Evolutionary conservation across 1,284 basidiomycete species (phyloP), one percentile per base, ranked within the genome.

Genomic region (Leccinum solheimii): DNA sequence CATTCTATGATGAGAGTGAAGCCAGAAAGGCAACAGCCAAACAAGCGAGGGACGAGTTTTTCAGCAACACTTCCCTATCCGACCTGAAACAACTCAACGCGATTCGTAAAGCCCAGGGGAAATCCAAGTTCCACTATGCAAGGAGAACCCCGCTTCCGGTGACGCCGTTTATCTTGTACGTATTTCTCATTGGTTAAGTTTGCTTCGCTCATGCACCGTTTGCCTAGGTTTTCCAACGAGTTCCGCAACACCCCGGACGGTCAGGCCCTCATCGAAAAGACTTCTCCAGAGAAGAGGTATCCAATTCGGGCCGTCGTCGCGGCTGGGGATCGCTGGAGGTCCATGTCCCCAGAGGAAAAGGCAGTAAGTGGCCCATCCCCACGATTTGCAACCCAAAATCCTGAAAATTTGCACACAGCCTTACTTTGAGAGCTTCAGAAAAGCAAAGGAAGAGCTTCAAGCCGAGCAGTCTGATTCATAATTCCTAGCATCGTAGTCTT

Each of bases 401-500:
- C 56, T 69, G 19, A 70, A 30, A 5, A 34, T 8, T 21, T n/a
- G 13, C 26, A 3, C 10, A n/a, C 21, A 70, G 69, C 69, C 72
- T 23, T 71, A 74, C 43, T 49, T 58, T 1, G 72, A 71, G 59
- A 64, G 27, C n/a, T 64, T 10, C 51, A 45, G 1, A 45, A 62
- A 71, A 56, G 67, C 53, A 19, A 69, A 55, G 49, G 62, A 68
- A 55, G 67, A 68, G 16, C 48, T 56, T 16, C 50, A 62, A 50
- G 62, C 56, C 6, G 43, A 63, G 55, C 34, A 49, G 0, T 5
- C 14, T 19, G 21, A 58, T 23, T 43, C 64, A n/a, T 70, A 32
- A 68, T 68, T 55, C 74, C 83, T 49, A 69, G 68, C 11, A 66
- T 30, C 13, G 77, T 76, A 58, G 76, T 83, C 19, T 49, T 40